Evolutionary conservation across 2,329 filamentous ascomycete genomes (phyloP).

Genomic region (Aspergillus sp.): DNA sequence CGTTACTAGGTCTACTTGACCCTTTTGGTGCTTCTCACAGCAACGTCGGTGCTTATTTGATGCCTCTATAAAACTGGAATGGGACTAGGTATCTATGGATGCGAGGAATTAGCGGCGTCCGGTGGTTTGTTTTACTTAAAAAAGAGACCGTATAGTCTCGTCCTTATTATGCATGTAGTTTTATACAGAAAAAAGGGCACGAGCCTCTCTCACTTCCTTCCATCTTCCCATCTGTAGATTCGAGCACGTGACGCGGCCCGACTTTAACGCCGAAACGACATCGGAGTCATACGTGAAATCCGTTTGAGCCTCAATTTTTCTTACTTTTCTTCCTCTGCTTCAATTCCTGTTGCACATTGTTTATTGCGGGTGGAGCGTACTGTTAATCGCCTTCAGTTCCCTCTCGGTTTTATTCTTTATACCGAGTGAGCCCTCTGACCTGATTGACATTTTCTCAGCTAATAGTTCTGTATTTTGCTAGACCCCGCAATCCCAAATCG

Average conservation of each 20-base stretch:
- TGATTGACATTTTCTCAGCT: not conserved
- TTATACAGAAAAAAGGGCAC: not conserved
- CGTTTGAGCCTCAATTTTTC: no score
- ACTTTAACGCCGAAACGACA: no score
- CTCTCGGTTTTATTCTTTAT: no score
- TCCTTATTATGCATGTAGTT: not conserved
- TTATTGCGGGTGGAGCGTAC: not conserved
- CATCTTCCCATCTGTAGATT: not conserved
- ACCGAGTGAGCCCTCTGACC: no score
- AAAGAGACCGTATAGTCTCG: not conserved
- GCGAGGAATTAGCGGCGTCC: not conserved
- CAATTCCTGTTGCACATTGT: no score
- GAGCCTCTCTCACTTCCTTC: not conserved
- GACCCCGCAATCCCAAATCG: not conserved
- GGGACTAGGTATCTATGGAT: not conserved
- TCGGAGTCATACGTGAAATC: no score
- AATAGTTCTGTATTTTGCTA: not conserved
- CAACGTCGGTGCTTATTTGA: not conserved
- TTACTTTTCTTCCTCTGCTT: no score
- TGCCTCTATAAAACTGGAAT: no score
- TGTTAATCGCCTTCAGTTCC: not conserved
- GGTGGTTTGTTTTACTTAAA: not conserved
- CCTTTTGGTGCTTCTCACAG: not conserved
- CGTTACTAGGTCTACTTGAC: constrained; percentile 18
- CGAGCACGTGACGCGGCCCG: not conserved